Evolutionary conservation across 2,329 filamentous ascomycete genomes (phyloP).

Genomic region (Colletotrichum cuscutae): DNA sequence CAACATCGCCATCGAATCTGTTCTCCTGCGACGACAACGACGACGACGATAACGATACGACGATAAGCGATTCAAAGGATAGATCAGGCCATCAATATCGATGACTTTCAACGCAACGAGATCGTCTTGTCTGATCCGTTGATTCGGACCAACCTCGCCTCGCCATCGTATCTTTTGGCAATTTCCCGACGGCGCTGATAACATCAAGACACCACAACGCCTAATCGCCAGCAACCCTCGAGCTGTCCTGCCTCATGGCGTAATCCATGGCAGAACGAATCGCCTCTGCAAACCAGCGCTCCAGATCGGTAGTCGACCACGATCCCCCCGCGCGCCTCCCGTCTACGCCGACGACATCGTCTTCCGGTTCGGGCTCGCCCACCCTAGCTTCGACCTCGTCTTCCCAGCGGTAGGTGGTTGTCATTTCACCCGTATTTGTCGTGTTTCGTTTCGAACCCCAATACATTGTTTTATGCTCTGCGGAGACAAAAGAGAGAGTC

Average conservation of each 20-base stretch:
- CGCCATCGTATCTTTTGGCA: conserved; percentile 1
- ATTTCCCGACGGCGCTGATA: conserved; percentile 6
- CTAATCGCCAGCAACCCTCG: conserved; percentile 20
- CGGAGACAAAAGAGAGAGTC: background rate
- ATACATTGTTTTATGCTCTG: conserved; percentile 6
- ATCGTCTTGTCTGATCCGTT: conserved; percentile 22
- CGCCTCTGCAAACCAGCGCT: conserved; percentile 57
- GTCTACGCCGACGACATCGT: conserved; percentile 45
- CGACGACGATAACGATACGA: conserved; percentile 24
- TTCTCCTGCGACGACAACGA: background rate
- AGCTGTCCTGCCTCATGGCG: conserved; percentile 65
- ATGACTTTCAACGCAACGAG: conserved; percentile 11
- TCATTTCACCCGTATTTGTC: background rate
- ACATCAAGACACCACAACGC: conserved; percentile 17
- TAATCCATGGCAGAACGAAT: conserved; percentile 77
- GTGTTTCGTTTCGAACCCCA: conserved; percentile 1
- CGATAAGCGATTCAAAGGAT: background rate
- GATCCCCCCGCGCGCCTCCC: conserved; percentile 61
- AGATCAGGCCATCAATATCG: background rate
- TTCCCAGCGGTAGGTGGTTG: conserved; percentile 34
- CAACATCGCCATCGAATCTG: background rate
- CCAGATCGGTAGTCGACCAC: conserved; percentile 66
- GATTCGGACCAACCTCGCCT: conserved; percentile 17
- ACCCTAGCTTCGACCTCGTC: conserved; percentile 31
- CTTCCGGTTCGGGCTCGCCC: conserved; percentile 29